Evolutionary conservation across 495 filamentous ascomycete species (phyloP), one percentile per base, ranked within the genome.

Genomic region (Trichoderma virens): DNA sequence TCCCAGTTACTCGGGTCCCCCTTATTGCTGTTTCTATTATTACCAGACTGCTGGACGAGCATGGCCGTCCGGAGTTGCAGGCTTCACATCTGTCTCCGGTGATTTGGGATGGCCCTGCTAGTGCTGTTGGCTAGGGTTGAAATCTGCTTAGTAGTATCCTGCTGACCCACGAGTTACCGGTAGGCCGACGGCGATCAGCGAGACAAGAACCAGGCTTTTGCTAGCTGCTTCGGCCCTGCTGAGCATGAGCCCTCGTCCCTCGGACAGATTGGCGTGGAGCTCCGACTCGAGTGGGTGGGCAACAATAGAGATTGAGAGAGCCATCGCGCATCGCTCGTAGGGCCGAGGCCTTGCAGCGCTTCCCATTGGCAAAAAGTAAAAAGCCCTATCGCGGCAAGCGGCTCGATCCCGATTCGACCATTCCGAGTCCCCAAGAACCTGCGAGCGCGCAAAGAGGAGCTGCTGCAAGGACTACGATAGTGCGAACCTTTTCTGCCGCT

Each of bases 31-130:
- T 56, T 56, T 11, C 51, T 30, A 16, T 16, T 30, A 56, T 56
- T 56, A 28, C 6, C 14, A n/a, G 23, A 11, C 18, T 13, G 13
- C 27, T 28, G 51, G 23, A 28, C 51, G 18, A 8, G 16, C 23
- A 54, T 56, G 23, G n/a, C 20, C 6, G 13, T 56, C 5, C 23
- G 25, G 25, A 13, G 7, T 18, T 4, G 5, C 1, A 0, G 25
- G 51, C 43, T 47, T 23, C 18, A 20, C 43, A 20, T 47, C 43
- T 20, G 43, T 20, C 51, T 56, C 51, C 51, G 51, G 51, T 28
- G 51, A 23, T 56, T 30, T 56, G 51, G 51, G 51, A 56, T 30
- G 51, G 51, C 51, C 51, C 51, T 56, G 51, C 51, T 56, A 56
- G 51, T 56, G 27, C 23, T 27, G 2, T 56, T 56, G 23, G 11